Evolutionary conservation across 2,329 filamentous ascomycete genomes (phyloP).

Genomic region (Trichoderma atroviride): DNA sequence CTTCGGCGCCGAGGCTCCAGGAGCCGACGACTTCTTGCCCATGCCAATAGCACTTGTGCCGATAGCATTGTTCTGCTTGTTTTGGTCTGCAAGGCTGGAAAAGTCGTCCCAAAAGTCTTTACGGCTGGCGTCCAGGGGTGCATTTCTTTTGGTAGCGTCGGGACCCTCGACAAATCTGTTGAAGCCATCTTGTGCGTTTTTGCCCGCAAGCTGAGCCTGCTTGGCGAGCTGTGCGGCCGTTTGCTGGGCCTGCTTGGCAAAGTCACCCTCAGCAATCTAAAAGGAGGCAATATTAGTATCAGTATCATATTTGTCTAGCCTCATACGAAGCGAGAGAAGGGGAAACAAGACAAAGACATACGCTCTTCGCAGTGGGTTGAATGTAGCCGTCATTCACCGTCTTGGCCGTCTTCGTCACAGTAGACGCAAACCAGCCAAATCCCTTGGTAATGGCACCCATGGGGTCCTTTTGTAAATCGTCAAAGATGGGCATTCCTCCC

Average conservation of each 20-base stretch:
- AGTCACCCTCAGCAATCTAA: constrained; percentile 78
- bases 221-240: constrained; percentile 68
- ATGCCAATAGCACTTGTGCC: constrained; percentile 64
- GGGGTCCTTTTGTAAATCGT: constrained; percentile 90
- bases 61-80: constrained; percentile 53
- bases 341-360: constrained; percentile 14
- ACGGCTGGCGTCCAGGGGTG: constrained; percentile 63
- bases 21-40: constrained; percentile 46
- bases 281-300: constrained; percentile 31
- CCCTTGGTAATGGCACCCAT: constrained; percentile 86
- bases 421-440: constrained; percentile 90
- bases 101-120: constrained; percentile 94
- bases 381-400: constrained; percentile 89
- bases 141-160: constrained; percentile 44
- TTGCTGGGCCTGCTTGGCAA: constrained; percentile 67
- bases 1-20: constrained; percentile 38
- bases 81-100: constrained; percentile 66
- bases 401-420: constrained; percentile 88
- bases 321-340: too few species aligned
- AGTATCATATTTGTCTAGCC: background rate
- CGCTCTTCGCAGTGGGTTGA: constrained; percentile 73
- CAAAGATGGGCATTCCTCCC: constrained; percentile 63
- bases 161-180: constrained; percentile 85
- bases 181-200: constrained; percentile 76
- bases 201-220: constrained; percentile 69